phyloP scores from a whole-genome alignment of 2,329 filamentous ascomycete species.

The Penicillium sp. region DNA sequence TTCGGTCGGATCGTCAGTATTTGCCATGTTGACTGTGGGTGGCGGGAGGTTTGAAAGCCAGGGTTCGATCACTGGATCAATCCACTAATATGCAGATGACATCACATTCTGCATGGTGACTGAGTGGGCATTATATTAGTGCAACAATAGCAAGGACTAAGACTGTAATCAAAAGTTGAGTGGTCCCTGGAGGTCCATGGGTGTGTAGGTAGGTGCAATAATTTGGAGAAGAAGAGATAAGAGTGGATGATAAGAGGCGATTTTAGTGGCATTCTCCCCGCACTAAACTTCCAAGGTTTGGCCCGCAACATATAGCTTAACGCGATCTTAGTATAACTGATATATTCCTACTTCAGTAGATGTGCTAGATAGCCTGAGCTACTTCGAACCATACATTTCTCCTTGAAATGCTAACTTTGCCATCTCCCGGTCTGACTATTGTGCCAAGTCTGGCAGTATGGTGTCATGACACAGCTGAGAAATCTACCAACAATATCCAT shows the following conservation, averaged over 20 bases:
- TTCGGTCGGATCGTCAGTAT: slow-evolving; percentile 2
- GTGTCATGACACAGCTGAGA: no score
- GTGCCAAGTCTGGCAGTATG: no score
- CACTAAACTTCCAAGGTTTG: neutral
- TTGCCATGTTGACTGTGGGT: neutral
- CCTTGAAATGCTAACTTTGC: no score
- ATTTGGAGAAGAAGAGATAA: neutral
- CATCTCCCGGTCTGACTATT: no score
- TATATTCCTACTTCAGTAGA: no score
- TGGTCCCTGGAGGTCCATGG: no score
- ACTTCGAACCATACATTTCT: no score
- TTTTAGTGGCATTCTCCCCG: neutral
- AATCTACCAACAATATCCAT: no score
- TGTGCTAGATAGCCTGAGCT: no score
- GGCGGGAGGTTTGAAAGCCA: neutral
- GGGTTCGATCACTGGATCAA: slow-evolving; percentile 4
- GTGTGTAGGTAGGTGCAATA: neutral
- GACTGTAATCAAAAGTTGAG: no score
- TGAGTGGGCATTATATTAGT: neutral
- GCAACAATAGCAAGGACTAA: neutral
- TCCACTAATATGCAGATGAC: slow-evolving; percentile 18
- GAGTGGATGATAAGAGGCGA: neutral
- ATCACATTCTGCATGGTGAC: slow-evolving; percentile 13
- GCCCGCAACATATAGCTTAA: neutral
- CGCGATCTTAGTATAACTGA: no score